A percentile compares a stretch with the other conserved stretches of the same genome.
Evolutionary conservation across 139 green algal species (phyloP).

Genomic region (Pleodorina starrii): DNA sequence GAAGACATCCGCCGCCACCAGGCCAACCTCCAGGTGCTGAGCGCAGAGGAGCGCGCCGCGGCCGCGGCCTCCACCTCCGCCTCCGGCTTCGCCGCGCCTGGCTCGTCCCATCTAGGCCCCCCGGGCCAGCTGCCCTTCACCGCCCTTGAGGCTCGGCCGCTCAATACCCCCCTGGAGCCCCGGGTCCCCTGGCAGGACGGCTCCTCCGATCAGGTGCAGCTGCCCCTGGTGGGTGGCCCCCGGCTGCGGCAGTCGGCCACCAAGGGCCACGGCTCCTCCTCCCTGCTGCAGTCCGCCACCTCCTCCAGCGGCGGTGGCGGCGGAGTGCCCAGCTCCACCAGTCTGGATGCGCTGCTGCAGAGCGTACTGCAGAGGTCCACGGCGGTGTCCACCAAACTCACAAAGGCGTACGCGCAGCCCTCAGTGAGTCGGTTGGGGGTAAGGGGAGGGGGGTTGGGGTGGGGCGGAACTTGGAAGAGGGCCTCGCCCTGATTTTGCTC

Average conservation of each 20-base stretch:
- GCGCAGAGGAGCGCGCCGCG: background rate
- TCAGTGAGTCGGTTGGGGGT: background rate
- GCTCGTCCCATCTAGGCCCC: too few relatives aligned
- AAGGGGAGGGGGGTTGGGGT: too few relatives aligned
- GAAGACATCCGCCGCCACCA: background rate
- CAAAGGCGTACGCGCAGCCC: background rate
- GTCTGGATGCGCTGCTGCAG: background rate
- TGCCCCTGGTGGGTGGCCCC: background rate
- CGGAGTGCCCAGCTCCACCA: background rate
- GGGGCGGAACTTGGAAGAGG: too few relatives aligned
- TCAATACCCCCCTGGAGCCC: background rate
- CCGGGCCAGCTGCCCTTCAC: too few relatives aligned
- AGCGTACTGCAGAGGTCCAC: conserved; percentile 14
- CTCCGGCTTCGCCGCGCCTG: too few relatives aligned
- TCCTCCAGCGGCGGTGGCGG: background rate
- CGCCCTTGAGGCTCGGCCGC: too few relatives aligned
- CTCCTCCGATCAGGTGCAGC: background rate
- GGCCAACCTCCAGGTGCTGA: background rate
- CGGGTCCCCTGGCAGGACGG: background rate
- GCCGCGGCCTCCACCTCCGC: background rate
- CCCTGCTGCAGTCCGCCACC: background rate
- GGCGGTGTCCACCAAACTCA: background rate
- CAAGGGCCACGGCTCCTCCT: background rate
- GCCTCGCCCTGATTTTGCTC: too few relatives aligned
- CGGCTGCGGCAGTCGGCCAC: background rate